These are phyloP conservation scores for Stereocaulon alpinum DNA, from an alignment of 495 filamentous ascomycete species.

Conservation along the genomic window DNA sequence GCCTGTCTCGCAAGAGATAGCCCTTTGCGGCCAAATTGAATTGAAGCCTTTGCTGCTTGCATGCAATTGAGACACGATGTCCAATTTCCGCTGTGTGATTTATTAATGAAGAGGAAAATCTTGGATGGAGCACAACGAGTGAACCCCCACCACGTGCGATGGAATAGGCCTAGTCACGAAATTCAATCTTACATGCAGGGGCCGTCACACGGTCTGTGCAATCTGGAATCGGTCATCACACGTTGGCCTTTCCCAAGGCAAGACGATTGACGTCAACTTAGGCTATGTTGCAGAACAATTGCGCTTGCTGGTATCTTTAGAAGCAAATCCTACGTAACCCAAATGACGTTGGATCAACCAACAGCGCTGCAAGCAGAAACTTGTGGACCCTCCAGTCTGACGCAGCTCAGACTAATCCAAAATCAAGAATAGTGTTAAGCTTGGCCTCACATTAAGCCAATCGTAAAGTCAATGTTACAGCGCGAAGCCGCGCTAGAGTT, in stretches of 20 bases:
- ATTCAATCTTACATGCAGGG: neutral
- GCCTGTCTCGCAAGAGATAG: neutral
- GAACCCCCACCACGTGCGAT: conserved; percentile 6
- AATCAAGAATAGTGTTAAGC: neutral
- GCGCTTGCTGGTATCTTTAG: neutral
- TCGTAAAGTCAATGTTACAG: neutral
- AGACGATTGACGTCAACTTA: neutral
- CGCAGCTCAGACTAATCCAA: neutral
- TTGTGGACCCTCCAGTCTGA: neutral
- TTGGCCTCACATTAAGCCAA: neutral
- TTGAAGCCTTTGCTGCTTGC: neutral
- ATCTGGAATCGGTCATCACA: neutral
- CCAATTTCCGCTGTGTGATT: neutral
- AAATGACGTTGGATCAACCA: neutral
- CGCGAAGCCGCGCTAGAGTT: neutral
- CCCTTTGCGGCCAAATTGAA: neutral
- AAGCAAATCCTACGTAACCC: neutral
- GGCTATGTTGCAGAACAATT: neutral
- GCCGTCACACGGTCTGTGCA: neutral
- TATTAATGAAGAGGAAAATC: neutral
- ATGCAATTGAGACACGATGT: neutral
- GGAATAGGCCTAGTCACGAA: neutral
- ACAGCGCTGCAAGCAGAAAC: neutral
- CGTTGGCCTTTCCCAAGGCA: neutral
- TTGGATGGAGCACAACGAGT: neutral